These are phyloP conservation scores for Anthracocystis walkeri DNA, from an alignment of 1,284 basidiomycete genomes.

Conservation along the genomic window DNA sequence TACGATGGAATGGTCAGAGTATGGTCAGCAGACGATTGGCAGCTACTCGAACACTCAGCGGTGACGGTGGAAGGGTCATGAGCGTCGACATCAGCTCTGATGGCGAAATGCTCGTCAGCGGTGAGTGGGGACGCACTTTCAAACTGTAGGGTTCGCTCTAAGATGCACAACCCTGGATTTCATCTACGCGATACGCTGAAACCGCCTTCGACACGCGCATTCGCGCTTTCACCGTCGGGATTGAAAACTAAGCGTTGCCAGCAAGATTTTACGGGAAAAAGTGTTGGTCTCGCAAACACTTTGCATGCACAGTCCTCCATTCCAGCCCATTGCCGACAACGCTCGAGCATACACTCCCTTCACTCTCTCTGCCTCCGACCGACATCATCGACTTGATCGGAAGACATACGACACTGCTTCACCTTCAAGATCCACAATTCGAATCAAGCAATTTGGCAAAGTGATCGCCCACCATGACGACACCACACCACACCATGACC, in stretches of 20 bases:
- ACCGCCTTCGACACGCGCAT: conserved; percentile 3
- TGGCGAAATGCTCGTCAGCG: conserved; percentile 55
- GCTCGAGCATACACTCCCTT: conserved; percentile 1
- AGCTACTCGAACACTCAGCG: conserved; percentile 87
- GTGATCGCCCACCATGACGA: neutral
- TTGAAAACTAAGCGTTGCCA: conserved; percentile 10
- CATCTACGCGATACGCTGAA: conserved; percentile 11
- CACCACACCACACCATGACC: conserved; percentile 6
- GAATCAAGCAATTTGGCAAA: neutral
- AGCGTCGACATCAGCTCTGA: conserved; percentile 81
- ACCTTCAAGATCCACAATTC: neutral
- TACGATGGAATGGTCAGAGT: conserved; percentile 95
- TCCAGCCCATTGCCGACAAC: neutral
- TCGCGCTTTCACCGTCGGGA: neutral
- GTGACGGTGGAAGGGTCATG: conserved; percentile 98
- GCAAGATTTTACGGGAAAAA: conserved; percentile 6
- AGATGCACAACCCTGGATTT: neutral
- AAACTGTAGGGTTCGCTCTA: conserved; percentile 57
- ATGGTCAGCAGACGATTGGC: conserved; percentile 99
- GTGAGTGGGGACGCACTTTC: conserved; percentile 61
- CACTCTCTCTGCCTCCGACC: neutral
- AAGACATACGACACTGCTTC: neutral
- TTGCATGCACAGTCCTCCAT: conserved; percentile 17
- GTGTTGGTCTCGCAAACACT: conserved; percentile 23
- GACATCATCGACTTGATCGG: no score